Conservation (phyloP, 345 rosid genomes). For the Arabidopsis thaliana region DNA sequence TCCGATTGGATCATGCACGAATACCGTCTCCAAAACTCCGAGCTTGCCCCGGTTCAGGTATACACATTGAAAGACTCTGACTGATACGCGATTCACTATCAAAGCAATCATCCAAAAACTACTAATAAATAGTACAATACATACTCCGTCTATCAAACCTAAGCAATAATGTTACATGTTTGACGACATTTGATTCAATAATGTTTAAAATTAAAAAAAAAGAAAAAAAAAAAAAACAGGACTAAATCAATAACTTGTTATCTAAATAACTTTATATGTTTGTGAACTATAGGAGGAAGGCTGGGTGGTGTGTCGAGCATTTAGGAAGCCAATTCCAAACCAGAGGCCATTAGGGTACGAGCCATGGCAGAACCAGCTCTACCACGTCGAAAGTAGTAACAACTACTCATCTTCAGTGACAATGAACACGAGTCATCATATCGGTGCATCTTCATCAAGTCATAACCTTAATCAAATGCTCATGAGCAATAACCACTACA, state of each 20-base stretch:
- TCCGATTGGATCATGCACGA: conserved; percentile 98
- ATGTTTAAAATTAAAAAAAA: too few species aligned
- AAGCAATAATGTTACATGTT: not conserved
- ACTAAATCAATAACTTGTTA: not conserved
- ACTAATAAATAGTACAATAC: not conserved
- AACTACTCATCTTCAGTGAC: conserved; percentile 36
- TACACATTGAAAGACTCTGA: conserved; percentile 8
- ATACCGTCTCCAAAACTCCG: conserved; percentile 80
- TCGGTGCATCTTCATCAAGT: conserved; percentile 40
- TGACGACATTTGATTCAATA: not conserved
- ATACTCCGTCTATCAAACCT: too few species aligned
- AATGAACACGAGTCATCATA: conserved; percentile 42
- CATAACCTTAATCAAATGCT: conserved; percentile 43
- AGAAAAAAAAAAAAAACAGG: too few species aligned
- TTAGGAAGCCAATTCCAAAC: conserved; percentile 79
- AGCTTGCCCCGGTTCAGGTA: conserved; percentile 78
- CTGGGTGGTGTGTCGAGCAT: conserved; percentile 97
- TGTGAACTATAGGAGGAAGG: conserved; percentile 76
- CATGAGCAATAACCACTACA: conserved; percentile 37
- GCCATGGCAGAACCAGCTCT: conserved; percentile 63
- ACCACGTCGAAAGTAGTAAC: conserved; percentile 47
- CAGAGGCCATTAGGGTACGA: conserved; percentile 72
- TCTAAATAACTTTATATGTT: conserved; percentile 15
- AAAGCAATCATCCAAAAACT: not conserved
- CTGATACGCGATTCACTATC: not conserved